Evolutionary conservation across 2,329 filamentous ascomycete species (phyloP), one percentile per base, ranked within the genome.

Genomic region (Akanthomyces dipterigenus): DNA sequence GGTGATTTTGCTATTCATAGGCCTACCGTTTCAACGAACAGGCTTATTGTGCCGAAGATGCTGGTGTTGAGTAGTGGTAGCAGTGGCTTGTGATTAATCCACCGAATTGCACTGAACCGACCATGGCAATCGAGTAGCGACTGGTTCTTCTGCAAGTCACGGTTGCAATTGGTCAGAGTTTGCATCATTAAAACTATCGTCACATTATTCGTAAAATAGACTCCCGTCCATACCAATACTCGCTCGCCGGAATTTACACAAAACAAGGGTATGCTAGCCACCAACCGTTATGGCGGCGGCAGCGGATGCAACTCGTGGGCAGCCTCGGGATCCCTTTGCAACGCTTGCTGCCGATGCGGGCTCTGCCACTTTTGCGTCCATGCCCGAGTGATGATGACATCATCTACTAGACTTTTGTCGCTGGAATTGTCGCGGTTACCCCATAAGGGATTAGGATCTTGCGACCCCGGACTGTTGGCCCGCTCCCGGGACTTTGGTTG

Each of bases 301-400:
- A 53, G 5, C 2, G 45, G n/a, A n/a, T 28, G 40, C 18, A 51
- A 46, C 53, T 56, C 53, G 46, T 62, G 45, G 3, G 26, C 60
- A 16, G 45, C 14, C 24, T 62, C 60, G 26, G 24, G 9, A 46
- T 62, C 46, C 20, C 51, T 18, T 8, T 42, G 50, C n/a, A 18
- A 18, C 6, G 40, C 14, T 36, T 46, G 50, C 38, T 31, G 50
- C 16, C 20, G 42, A 16, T 28, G 11, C 34, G 50, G 40, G 22
- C 9, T 60, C 5, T 64, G 63, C 64, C 64, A 64, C 28, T 62
- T 65, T 56, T 63, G 64, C n/a, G 38, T 63, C 64, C 64, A 63
- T 7, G 46, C 45, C 28, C 58, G 62, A 38, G 63, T 64, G 16
- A 63, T 62, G 14, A 62, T 58, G n/a, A 50, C 43, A 2, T 48